Evolutionary conservation across 2,329 filamentous ascomycete species (phyloP).

Genomic region (Pseudogymnoascus pannorum): DNA sequence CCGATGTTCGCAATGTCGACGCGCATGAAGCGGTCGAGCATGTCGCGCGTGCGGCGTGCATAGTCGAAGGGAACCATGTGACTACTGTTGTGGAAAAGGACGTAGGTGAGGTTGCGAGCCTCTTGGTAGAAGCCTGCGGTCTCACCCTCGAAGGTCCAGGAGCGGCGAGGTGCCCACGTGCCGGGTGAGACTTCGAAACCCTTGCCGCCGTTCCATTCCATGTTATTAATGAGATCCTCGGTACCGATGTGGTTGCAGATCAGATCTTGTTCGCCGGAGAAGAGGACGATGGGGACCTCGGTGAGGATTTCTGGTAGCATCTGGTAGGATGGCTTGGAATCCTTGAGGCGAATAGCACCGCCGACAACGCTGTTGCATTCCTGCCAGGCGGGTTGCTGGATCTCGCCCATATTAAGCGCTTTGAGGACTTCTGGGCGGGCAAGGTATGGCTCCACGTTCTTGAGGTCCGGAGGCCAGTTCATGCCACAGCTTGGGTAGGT

Average conservation of each 20-base stretch:
- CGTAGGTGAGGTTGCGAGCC: constrained; percentile 90
- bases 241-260: constrained; percentile 98
- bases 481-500: constrained; percentile 80
- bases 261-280: constrained; percentile 87
- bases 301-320: constrained; percentile 73
- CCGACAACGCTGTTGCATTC: constrained; percentile 83
- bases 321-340: constrained; percentile 65
- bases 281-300: constrained; percentile 73
- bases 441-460: constrained; percentile 72
- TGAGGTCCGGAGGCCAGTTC: constrained; percentile 93
- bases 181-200: constrained; percentile 85
- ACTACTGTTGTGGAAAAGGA: constrained; percentile 89
- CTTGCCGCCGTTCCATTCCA: constrained; percentile 85
- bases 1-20: constrained; percentile 89
- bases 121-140: constrained; percentile 87
- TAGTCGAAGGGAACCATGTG: constrained; percentile 99
- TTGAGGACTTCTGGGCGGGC: constrained; percentile 68
- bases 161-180: constrained; percentile 81
- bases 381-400: constrained; percentile 81
- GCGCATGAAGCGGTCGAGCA: constrained; percentile 93
- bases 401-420: constrained; percentile 74
- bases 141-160: constrained; percentile 91
- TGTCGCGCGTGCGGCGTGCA: constrained; percentile 78
- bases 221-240: constrained; percentile 79
- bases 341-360: constrained; percentile 57